Conservation (phyloP, 148 eudicot genomes). For the Vaccinium darrowii region DNA sequence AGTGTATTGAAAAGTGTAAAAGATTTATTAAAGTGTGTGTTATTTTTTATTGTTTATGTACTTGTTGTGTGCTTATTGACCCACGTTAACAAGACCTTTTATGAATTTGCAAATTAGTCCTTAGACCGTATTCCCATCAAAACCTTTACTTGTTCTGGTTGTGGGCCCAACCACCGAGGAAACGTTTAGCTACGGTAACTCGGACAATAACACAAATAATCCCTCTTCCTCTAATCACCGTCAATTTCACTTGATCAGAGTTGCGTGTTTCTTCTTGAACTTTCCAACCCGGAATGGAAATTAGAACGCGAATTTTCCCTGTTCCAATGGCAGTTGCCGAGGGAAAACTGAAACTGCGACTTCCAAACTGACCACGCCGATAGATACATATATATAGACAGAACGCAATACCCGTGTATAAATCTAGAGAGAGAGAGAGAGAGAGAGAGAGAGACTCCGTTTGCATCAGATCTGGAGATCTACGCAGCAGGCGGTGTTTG, state of each 20-base stretch:
- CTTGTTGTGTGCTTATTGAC: no score
- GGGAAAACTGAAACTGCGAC: background rate
- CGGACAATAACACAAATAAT: background rate
- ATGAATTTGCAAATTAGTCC: no score
- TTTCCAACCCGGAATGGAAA: background rate
- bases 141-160: background rate
- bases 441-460: background rate
- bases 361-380: background rate
- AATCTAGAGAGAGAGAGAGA: background rate
- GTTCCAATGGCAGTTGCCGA: background rate
- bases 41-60: no score
- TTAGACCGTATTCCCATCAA: background rate
- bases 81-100: no score
- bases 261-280: background rate
- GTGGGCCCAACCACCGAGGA: background rate
- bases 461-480: constrained; percentile 6
- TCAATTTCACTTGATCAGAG: background rate
- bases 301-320: background rate
- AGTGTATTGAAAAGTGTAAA: no score
- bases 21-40: no score
- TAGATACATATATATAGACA: background rate
- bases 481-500: background rate
- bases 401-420: background rate
- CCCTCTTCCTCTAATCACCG: constrained; percentile 2
- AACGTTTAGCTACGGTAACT: background rate